Conservation (phyloP, 768 basidiomycete species). For the Boletus tylopilopsis region DNA sequence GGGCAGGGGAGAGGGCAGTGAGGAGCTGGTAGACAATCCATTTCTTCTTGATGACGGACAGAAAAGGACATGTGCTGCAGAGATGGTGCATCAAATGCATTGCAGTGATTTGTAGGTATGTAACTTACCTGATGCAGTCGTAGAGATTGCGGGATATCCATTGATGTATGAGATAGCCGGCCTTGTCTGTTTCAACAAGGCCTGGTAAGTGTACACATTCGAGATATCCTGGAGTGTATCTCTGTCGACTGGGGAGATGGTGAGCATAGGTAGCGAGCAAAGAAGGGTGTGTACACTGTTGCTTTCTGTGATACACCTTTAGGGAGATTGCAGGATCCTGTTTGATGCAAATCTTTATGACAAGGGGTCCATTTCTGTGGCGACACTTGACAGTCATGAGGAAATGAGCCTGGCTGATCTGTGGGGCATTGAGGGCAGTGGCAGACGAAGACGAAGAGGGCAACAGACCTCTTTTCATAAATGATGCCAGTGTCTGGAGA, state of each 20-base stretch:
- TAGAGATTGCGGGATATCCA: constrained; percentile 94
- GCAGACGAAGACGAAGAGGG: background rate
- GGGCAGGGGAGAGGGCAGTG: constrained; percentile 76
- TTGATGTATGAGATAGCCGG: constrained; percentile 91
- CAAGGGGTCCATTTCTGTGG: constrained; percentile 77
- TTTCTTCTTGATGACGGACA: constrained; percentile 89
- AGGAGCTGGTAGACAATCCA: constrained; percentile 97
- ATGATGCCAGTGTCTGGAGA: constrained; percentile 78
- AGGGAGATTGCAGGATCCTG: constrained; percentile 83
- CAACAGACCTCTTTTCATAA: constrained; percentile 83
- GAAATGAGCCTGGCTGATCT: constrained; percentile 31
- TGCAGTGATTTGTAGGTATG: constrained; percentile 15
- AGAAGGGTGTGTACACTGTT: constrained; percentile 56
- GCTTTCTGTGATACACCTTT: constrained; percentile 63
- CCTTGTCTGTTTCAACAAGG: constrained; percentile 91
- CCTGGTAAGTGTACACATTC: constrained; percentile 86
- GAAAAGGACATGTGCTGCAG: constrained; percentile 88
- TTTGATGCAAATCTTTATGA: constrained; percentile 95
- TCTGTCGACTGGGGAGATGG: constrained; percentile 60
- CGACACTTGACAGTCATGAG: constrained; percentile 86
- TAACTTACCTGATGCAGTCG: constrained; percentile 97
- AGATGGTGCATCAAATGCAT: background rate
- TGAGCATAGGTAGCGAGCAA: background rate
- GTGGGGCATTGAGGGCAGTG: background rate
- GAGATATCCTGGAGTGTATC: constrained; percentile 80